Percentiles rank a stretch among this genome's conserved stretches.
Conservation (phyloP, 352 stramenopile species). For the Phytopythium aichiense region DNA sequence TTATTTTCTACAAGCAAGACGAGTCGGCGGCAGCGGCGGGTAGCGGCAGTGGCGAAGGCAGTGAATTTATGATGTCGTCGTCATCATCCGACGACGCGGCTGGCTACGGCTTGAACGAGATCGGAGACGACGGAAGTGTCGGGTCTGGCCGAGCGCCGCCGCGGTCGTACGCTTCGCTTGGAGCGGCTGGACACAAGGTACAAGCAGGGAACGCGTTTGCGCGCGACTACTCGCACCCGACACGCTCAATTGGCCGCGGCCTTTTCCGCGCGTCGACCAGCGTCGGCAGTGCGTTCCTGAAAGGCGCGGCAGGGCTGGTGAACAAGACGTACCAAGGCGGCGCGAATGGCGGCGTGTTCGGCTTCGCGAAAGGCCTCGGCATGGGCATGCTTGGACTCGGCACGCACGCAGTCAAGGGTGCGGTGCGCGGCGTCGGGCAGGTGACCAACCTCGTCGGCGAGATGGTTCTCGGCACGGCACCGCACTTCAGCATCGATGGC, state of each 20-base stretch:
- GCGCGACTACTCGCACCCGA: conserved; percentile 74
- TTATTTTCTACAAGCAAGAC: conserved; percentile 83
- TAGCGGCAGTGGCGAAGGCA: conserved; percentile 19
- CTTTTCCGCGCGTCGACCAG: conserved; percentile 84
- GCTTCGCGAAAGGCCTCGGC: conserved; percentile 82
- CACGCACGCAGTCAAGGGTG: conserved; percentile 84
- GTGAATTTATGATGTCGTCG: conserved; percentile 44
- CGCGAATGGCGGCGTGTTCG: conserved; percentile 79
- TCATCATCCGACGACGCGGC: conserved; percentile 42
- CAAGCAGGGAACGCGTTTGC: conserved; percentile 86
- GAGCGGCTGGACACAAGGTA: conserved; percentile 81
- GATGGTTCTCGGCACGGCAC: conserved; percentile 79
- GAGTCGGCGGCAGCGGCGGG: conserved; percentile 27
- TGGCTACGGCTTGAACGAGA: conserved; percentile 19
- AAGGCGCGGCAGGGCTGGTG: conserved; percentile 74
- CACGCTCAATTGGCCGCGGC: conserved; percentile 69
- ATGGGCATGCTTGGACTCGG: conserved; percentile 85
- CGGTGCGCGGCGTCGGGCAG: conserved; percentile 79
- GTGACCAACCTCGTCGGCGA: conserved; percentile 86
- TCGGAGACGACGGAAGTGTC: conserved; percentile 28
- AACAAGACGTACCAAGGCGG: conserved; percentile 86
- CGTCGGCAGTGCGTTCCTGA: conserved; percentile 79
- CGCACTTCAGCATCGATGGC: conserved; percentile 86
- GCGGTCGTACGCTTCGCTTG: conserved; percentile 74
- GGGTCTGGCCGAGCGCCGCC: conserved; percentile 27